Evolutionary conservation across 2,329 filamentous ascomycete genomes (phyloP), one percentile per base, ranked within the genome.

Genomic region (Dothistroma pini): DNA sequence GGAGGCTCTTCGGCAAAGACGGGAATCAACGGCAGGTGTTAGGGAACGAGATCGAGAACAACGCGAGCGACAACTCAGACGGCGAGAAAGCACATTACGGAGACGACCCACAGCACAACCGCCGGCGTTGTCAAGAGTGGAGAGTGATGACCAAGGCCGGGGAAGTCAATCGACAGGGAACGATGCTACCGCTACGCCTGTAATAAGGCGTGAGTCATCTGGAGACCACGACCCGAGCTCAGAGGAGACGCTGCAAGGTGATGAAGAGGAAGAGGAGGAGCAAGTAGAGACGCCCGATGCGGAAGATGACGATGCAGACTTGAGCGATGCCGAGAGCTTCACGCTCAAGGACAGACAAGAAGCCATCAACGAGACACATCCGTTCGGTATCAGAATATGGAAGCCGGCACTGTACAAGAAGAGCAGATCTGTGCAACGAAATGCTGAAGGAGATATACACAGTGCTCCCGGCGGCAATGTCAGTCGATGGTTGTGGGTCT

Each of bases 381-480:
- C 95, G 0, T 99, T 99, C 71, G 95, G 95, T 81, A 97, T 99
- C 74, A 88, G 96, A 74, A 91, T 99, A 65, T 99, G 95, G 95
- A 99, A 99, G 76, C 95, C 95, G 49, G 96, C 95, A 1, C 77
- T 99, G 65, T 99, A 99, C 83, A 99, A 99, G 78, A 99, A 99
- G 77, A 88, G 89, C 70, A 88, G 95, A 59, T 99, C 95, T 0
- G 96, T 99, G 41, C 92, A 97, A 75, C 95, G 96, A 76, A 96
- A 88, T 52, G 95, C 95, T 6, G 93, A 97, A 77, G 93, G 90
- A 14, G 95, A 99, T 75, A 97, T 99, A 61, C 95, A 99, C 78
- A 97, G 93, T 2, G 87, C 91, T 1, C 95, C 95, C 0, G 95
- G 95, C 22, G 90, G 91, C 19, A 87, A 87, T 68, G 93, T 97